Evolutionary conservation across 2,329 filamentous ascomycete species (phyloP), one percentile per base, ranked within the genome.

Genomic region (Trichoderma sp.): DNA sequence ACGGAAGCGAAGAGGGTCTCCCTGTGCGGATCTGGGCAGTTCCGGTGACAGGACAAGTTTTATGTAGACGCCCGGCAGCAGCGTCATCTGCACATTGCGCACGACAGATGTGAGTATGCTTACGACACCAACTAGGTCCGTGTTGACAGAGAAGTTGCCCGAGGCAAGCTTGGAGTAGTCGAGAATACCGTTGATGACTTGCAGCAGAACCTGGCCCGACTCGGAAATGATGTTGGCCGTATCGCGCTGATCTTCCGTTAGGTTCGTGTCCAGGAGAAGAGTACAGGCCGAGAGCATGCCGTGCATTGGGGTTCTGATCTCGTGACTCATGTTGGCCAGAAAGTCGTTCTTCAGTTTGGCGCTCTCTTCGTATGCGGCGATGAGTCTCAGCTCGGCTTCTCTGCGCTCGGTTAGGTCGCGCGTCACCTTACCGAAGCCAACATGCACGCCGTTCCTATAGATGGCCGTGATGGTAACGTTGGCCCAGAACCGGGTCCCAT

Each of bases 151-250:
- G 72, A 91, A 88, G 43, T 83, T 85, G n/a, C 88, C 87, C 0
- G 88, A 88, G 0, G 86, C 85, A 6, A 90, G 81, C 74, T 90
- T 91, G 11, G 88, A 90, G 76, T 89, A 91, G 79, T 91, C 89
- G n/a, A 91, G 82, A 59, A 91, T 89, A 73, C 90, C 88, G 75
- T 91, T 90, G 77, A 91, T 90, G 63, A 91, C 85, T 73, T 88
- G 86, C 20, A 91, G 79, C 26, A 91, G 81, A 3, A 90, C 82
- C 23, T 86, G 84, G 2, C 87, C 88, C 0, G 88, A 90, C 71
- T 90, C 87, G 74, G 88, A 84, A 69, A 91, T 87, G 59, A 90
- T 87, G 53, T 82, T 81, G 1, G 86, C 84, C 55, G 86, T 86
- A 71, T 91, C 88, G 26, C 83, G 82, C 77, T 91, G 88, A 55